Base-by-base conservation (phyloP, 495 filamentous ascomycete genomes). In the Pyronema domesticum region DNA sequence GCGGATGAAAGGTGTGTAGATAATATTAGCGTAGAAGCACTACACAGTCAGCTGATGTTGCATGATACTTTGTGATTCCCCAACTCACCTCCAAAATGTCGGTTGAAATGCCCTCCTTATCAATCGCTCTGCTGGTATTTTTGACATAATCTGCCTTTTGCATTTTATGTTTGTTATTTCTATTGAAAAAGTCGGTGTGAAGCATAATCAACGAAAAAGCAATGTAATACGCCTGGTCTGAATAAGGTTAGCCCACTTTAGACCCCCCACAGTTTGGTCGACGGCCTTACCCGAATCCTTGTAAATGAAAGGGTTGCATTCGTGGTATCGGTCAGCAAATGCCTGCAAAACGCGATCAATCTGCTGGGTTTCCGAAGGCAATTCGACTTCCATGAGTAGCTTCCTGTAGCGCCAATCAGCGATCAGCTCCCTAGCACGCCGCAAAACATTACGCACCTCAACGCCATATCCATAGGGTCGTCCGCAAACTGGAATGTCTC, bases 91-190 rank as follows among this genome's bases (percentile, higher is more conserved):
- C 87, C 6, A 95, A 73, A 30, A 96, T 85, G 52, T 95, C 91
- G 53, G 91, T 87, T 30, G 83, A 82, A 18, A 96, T 83, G 11
- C 87, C 87, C 65, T 95, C 86, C 0, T 83, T 84, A 7, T 80
- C 77, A 36, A 64, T 64, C 6, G 61, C 57, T 40, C 46, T 46
- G 7, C 61, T 60, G 11, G 87, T 91, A 66, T 95, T 96, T 68
- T 93, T 96, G 51, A 95, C 76, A 67, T 99, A 99, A 56, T 96
- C 91, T 0, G 74, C 73, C 60, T 93, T 93, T 65, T 94, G 88
- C 91, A 99, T 99, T 68, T 96, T 99, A 62, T 89, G 79, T 70
- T 95, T 96, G 68, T 96, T 96, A 72, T 95, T 96, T 67, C 89
- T 94, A 73, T 99, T 99, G 78, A 95, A 95, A 9, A 93, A 86